Evolutionary conservation across 345 rosid genomes (phyloP), one percentile per base, ranked within the genome.

Genomic region (Barbarea vulgaris): DNA sequence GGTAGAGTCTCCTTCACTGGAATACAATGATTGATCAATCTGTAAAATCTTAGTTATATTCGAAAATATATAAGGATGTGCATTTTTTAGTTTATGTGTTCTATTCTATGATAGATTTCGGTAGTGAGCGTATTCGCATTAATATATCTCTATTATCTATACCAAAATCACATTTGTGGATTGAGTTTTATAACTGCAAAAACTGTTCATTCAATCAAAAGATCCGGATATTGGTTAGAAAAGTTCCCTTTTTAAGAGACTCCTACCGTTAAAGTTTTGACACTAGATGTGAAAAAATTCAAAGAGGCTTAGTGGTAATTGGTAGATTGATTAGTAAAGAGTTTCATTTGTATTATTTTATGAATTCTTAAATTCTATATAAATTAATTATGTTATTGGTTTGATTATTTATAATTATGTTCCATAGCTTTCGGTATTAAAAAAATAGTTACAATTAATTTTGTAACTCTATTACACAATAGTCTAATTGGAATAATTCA

Each of bases 1-100:
- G 98, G 99, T 28, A 85, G 98, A 80, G 92, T 92, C 67, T 92
- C 97, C 22, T 92, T 87, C 70, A 81, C 85, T 46, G 91, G 85
- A 28, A 78, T 72, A 15, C 81, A 78, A 59, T 77, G 77, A 72
- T 39, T 19, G 8, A 44, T 31, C 27, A 21, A 4, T 12, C 9
- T 56, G 10, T 70, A 70, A 53, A 48, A 17, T 3, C 56, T 68
- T 55, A 60, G 44, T 30, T 52, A 6, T 34, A 11, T 69, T 42
- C 21, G 4, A 15, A 37, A 31, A 44, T 17, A 18, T 75, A 68
- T 68, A 51, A n/a, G n/a, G n/a, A 48, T 56, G 67, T 74, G 42
- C 44, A 17, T 22, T 19, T 64, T 18, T 28, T 73, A 31, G 55
- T 53, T 1, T 30, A n/a, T n/a, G 44, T 63, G 70, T 63, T 51